These are phyloP conservation scores for Protomyces inundatus DNA, from an alignment of 1,139 yeast species.

Conservation along the genomic window DNA sequence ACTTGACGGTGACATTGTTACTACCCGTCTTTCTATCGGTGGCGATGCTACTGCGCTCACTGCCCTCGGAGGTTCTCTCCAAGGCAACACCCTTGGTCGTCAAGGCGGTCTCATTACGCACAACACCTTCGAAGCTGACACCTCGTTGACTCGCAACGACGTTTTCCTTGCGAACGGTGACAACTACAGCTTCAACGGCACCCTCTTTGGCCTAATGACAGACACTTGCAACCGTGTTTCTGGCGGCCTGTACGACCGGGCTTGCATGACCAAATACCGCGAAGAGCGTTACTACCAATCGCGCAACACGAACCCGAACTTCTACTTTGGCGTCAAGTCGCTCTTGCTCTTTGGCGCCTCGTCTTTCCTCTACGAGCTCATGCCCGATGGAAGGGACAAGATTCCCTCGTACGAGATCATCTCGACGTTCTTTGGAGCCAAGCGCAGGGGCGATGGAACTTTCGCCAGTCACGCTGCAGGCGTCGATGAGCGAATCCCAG, in stretches of 20 bases:
- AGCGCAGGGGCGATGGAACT: background rate
- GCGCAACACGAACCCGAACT: constrained; percentile 12
- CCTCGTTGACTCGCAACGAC: constrained; percentile 21
- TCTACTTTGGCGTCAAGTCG: constrained; percentile 22
- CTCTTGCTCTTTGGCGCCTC: constrained; percentile 20
- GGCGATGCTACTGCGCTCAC: constrained; percentile 21
- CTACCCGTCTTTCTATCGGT: constrained; percentile 12
- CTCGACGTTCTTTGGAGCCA: constrained; percentile 19
- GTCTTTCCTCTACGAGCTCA: constrained; percentile 13
- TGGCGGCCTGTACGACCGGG: constrained; percentile 7
- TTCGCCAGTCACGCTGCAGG: background rate
- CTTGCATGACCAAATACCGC: constrained; percentile 20
- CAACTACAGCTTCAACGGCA: constrained; percentile 23
- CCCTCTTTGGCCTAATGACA: constrained; percentile 15
- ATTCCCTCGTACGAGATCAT: background rate
- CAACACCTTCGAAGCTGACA: constrained; percentile 25
- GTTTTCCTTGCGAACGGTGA: constrained; percentile 22
- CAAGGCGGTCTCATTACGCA: constrained; percentile 20
- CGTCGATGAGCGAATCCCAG: constrained; percentile 10
- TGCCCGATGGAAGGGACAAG: constrained; percentile 12
- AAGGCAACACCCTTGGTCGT: constrained; percentile 1
- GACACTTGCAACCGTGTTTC: constrained; percentile 6
- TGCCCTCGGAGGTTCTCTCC: background rate
- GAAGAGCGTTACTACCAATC: constrained; percentile 12
- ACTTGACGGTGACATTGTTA: constrained; percentile 20